These are phyloP conservation scores for Akanthomyces lecanii DNA, from an alignment of 2,329 filamentous ascomycete species.

Conservation along the genomic window DNA sequence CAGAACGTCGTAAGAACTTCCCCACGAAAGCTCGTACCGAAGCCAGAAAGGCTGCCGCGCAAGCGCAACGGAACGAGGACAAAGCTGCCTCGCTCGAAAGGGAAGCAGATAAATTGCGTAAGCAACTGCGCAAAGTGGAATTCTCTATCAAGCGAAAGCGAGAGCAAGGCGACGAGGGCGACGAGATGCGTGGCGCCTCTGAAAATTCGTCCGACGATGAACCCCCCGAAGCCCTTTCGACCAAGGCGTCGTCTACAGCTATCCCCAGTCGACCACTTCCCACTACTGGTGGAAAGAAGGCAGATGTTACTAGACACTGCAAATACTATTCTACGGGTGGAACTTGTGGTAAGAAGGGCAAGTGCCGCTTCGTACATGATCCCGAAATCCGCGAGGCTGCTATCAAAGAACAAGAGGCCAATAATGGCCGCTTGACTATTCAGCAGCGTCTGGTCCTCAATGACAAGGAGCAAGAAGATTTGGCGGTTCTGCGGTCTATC, in stretches of 20 bases:
- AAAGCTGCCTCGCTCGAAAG: slow-evolving; percentile 58
- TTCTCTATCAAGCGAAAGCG: slow-evolving; percentile 65
- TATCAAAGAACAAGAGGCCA: slow-evolving; percentile 59
- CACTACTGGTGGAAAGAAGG: slow-evolving; percentile 49
- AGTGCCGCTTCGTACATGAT: slow-evolving; percentile 70
- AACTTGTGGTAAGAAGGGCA: slow-evolving; percentile 68
- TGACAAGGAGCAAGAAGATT: slow-evolving; percentile 64
- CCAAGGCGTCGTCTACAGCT: slow-evolving; percentile 27
- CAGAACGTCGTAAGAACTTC: slow-evolving; percentile 73
- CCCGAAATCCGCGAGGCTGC: slow-evolving; percentile 59
- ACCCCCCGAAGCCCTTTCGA: slow-evolving; percentile 53
- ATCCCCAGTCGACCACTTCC: slow-evolving; percentile 30
- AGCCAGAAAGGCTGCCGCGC: slow-evolving; percentile 53
- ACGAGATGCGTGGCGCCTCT: slow-evolving; percentile 56
- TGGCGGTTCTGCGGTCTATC: slow-evolving; percentile 61
- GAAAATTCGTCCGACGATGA: slow-evolving; percentile 54
- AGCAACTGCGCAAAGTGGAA: slow-evolving; percentile 66
- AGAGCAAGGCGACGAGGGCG: slow-evolving; percentile 62
- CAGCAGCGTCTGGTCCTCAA: slow-evolving; percentile 62
- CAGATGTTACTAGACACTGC: slow-evolving; percentile 62
- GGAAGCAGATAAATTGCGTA: slow-evolving; percentile 58
- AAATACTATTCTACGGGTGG: slow-evolving; percentile 68
- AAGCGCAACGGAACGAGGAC: slow-evolving; percentile 47
- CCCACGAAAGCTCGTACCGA: slow-evolving; percentile 71
- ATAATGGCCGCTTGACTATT: slow-evolving; percentile 62